Percentiles rank a stretch among this genome's conserved stretches.
These are phyloP conservation scores for Eudorina sp. DNA, from an alignment of 139 green algal genomes.

Conservation along the genomic window DNA sequence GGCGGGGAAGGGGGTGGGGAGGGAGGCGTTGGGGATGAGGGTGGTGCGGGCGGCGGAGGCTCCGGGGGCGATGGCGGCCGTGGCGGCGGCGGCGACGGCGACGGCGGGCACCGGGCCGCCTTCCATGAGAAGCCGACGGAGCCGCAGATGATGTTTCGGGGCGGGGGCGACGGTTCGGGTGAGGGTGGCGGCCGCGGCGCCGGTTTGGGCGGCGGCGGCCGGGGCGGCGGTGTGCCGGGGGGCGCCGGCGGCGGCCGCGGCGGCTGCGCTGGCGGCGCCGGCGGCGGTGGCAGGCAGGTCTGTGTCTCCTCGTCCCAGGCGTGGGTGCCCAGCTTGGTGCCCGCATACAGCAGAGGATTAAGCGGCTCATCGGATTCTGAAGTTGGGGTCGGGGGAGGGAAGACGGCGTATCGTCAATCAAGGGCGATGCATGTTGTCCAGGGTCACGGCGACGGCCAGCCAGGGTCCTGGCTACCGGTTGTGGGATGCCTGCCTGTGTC, in stretches of 20 bases:
- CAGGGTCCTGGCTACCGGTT: too few relatives aligned
- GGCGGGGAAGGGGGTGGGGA: neutral
- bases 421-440: too few relatives aligned
- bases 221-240: neutral
- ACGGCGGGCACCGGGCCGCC: neutral
- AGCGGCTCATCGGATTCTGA: neutral
- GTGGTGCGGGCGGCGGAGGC: too few relatives aligned
- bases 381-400: too few relatives aligned
- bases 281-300: neutral
- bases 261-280: neutral
- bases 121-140: neutral
- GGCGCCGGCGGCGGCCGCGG: neutral
- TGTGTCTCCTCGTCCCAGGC: neutral
- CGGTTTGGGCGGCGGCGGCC: neutral
- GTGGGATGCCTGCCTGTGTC: too few relatives aligned
- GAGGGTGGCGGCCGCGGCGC: neutral
- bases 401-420: too few relatives aligned
- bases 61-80: neutral
- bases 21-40: neutral
- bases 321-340: neutral
- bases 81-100: neutral
- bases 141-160: neutral
- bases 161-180: neutral
- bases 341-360: neutral
- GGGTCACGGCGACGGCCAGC: too few relatives aligned